Evolutionary conservation across 2,329 filamentous ascomycete genomes (phyloP), one percentile per base, ranked within the genome.

Genomic region (Colletotrichum sp.): DNA sequence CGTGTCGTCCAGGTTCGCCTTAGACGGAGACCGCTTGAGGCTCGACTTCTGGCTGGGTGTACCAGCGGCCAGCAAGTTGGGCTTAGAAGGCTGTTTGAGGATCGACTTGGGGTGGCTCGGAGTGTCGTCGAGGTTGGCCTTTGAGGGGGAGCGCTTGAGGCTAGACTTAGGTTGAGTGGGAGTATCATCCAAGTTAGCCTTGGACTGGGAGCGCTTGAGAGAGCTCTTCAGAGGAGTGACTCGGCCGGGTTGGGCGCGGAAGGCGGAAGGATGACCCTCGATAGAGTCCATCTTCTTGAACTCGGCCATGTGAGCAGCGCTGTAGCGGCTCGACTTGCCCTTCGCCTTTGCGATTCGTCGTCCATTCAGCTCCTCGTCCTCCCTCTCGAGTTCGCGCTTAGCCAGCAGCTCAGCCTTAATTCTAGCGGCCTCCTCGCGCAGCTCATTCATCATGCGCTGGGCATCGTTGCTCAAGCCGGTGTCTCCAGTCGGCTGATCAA

Each of bases 221-320:
- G 79, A 78, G 32, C 83, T 80, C 71, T 80, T 80, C 68, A 86
- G 82, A 12, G 91, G 90, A n/a, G 90, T 89, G 78, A 87, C 84
- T 10, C 89, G 88, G 43, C 84, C 88, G 6, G 88, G 84, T 75
- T 91, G 88, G 26, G 90, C 89, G 77, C 95, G 90, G 86, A 93
- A 97, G 18, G 93, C 91, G 13, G 96, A 98, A 10, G 95, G 89
- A 82, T 98, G 96, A 77, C 93, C 93, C 58, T 92, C 95, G 81
- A 98, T 98, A 3, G 96, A 98, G 83, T 98, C 96, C 96, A 98
- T 98, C 88, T 98, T 98, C 85, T 95, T 95, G 87, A 98, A 98
- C 81, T 96, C 91, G 66, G 93, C 92, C 91, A 95, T 94, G 83
- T 98, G 96, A 48, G 91, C 93, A 77, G 95, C 93, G 82, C 95